phyloP scores from a whole-genome alignment of 768 basidiomycete species.

The Suillus americanus region DNA sequence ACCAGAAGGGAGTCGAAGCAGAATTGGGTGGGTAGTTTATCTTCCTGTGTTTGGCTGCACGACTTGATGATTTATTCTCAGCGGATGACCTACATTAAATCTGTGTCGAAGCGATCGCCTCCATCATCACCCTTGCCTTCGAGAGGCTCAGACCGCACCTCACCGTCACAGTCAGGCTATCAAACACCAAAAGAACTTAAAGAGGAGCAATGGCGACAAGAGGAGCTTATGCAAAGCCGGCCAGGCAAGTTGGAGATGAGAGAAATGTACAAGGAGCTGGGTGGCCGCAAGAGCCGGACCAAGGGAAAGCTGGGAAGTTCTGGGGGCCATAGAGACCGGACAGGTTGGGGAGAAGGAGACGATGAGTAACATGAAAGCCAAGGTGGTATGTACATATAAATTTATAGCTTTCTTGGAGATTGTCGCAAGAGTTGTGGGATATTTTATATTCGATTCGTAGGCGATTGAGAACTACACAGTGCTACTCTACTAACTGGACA shows the following conservation, averaged over 20 bases:
- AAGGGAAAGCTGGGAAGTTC: constrained; percentile 75
- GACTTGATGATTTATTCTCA: constrained; percentile 24
- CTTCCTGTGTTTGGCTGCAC: constrained; percentile 6
- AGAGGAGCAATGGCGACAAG: constrained; percentile 71
- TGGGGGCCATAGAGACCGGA: constrained; percentile 68
- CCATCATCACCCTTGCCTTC: constrained; percentile 37
- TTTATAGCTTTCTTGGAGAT: not conserved
- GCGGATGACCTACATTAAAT: constrained; percentile 51
- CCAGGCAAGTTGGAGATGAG: constrained; percentile 87
- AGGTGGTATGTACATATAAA: not conserved
- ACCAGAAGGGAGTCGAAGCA: constrained; percentile 92
- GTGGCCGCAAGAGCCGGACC: constrained; percentile 73
- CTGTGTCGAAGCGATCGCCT: constrained; percentile 39
- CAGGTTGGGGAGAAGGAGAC: constrained; percentile 63
- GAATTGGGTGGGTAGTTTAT: constrained; percentile 63
- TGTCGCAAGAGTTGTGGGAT: not conserved
- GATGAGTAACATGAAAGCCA: constrained; percentile 7
- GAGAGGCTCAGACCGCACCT: constrained; percentile 46
- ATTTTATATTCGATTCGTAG: too few relatives aligned
- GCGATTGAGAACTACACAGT: too few relatives aligned
- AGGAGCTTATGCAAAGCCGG: constrained; percentile 43
- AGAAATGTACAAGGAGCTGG: constrained; percentile 87
- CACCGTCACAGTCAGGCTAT: constrained; percentile 57
- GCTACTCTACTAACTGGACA: constrained; percentile 22
- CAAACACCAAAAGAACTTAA: constrained; percentile 78